Base-by-base conservation (phyloP, 768 basidiomycete genomes). In the Panaeolus cyanescens region DNA sequence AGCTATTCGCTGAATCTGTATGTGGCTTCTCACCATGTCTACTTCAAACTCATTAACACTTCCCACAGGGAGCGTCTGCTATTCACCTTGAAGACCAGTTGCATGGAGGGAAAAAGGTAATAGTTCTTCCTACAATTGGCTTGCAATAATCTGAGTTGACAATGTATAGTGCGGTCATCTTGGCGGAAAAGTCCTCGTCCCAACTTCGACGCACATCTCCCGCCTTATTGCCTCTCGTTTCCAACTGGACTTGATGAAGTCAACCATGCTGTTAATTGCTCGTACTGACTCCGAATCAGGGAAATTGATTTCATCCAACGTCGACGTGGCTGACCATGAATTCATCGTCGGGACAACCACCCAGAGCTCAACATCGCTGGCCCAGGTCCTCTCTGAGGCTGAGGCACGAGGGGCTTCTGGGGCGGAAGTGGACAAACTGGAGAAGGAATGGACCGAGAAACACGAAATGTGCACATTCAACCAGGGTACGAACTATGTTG, bases 61-160 rank as follows among this genome's bases (percentile, higher is more conserved):
- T 20, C 13, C 34, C 55, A 4, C 10, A 91, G 85, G 95, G 96
- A 25, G 92, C 93, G 13, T 85, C 95, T 8, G 96, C 84, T 15
- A 91, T 98, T 54, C 96, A 98, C 73, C 74, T 97, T 20, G 96
- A 98, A 72, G 96, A 98, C 74, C 94, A 96, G 71, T 80, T 96
- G 6, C 93, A 96, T 64, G 96, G 96, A 31, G 93, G 93, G 28
- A 97, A 97, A 79, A 96, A 97, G 78, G 88, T 85, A 56, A 32
- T 72, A 42, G 37, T 33, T 7, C 34, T 58, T 60, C 36, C 12
- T 37, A 6, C 17, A 22, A 32, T n/a, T n/a, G n/a, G n/a, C 32
- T 32, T 10, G 28, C n/a, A 37, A 32, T 60, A 50, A 30, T 61
- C 19, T 10, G 1, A 20, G 54, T 58, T 61, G 62, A 68, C 54